Evolutionary conservation across 2,329 filamentous ascomycete species (phyloP), one percentile per base, ranked within the genome.

Genomic region (Penicillium sp.): DNA sequence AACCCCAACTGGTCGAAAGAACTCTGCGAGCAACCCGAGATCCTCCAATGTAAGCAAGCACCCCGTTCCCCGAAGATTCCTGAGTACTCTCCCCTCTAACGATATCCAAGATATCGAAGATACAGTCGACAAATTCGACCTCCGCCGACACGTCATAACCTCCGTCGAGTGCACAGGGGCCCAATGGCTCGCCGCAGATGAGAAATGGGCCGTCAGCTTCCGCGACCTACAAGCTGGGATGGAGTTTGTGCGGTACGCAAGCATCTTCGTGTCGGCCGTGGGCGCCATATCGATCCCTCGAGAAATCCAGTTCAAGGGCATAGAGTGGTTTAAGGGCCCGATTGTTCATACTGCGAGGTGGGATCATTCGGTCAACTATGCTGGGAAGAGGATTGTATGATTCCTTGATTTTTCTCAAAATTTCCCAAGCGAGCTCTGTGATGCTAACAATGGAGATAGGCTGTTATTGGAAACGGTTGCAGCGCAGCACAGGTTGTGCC

Each of bases 1-100:
- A 67, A 67, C n/a, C 60, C 67, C 6, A 60, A 67, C 44, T 69
- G 67, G 67, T 66, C 67, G 1, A 64, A 66, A 35, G 53, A 61
- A n/a, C 50, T 65, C 7, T 60, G 58, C 35, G 60, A 65, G n/a
- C 35, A 52, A n/a, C 45, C 56, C 13, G 65, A 65, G 55, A 67
- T 67, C 23, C 41, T 63, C 15, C 49, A 63, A 30, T 67, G 48
- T 47, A n/a, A 44, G 51, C n/a, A n/a, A n/a, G n/a, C n/a, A n/a
- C 3, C 30, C 30, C 30, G 30, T 35, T 35, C n/a, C n/a, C n/a
- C n/a, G n/a, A n/a, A n/a, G n/a, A n/a, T n/a, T n/a, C n/a, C n/a
- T n/a, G n/a, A n/a, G n/a, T n/a, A n/a, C n/a, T 3, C 30, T 35
- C 30, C 30, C 11, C 30, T 6, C 31, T 38, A 38, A 38, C 31